Evolutionary conservation across 2,329 filamentous ascomycete species (phyloP), one percentile per base, ranked within the genome.

Genomic region (Colletotrichum navitas): DNA sequence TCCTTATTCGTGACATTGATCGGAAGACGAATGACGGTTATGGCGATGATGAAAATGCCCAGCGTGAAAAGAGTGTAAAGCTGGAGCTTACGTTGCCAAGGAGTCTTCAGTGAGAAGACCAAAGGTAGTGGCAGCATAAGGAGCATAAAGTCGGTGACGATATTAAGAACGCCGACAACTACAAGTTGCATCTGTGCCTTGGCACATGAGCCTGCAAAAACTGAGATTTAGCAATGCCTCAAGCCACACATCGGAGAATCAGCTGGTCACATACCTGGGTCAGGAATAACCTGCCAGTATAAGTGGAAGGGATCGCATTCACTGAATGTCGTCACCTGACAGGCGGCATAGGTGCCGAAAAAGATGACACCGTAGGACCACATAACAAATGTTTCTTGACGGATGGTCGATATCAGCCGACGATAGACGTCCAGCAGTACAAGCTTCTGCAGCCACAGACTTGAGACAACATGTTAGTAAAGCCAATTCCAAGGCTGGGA

Each of bases 231-330:
- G 43, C 26, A 24, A 58, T 18, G 16, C 26, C 14, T 43, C 65
- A 21, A 59, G 45, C 49, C 58, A 45, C 43, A 63, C 32, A 21
- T 29, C 36, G 10, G 43, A 51, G 34, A 41, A 49, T 34, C 12
- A 58, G 60, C 41, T 5, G 52, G 64, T 59, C 52, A 67, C 75
- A n/a, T 77, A 76, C 80, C 81, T 62, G 81, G 79, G 66, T 77
- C 74, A 56, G 80, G 87, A 0, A 84, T 75, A 63, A 89, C 85
- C 76, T 88, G 87, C 87, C 87, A 90, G 77, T 89, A 89, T 64
- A 88, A 84, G 59, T 80, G 75, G 74, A 89, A 85, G 3, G 87
- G 87, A 16, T 82, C 72, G 71, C 81, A 82, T 74, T 82, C 81
- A 68, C 74, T 75, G 68, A 82, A 80, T 3, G 78, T 80, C 11